phyloP scores from a whole-genome alignment of 2,329 filamentous ascomycete genomes.

The Alternaria sp. region DNA sequence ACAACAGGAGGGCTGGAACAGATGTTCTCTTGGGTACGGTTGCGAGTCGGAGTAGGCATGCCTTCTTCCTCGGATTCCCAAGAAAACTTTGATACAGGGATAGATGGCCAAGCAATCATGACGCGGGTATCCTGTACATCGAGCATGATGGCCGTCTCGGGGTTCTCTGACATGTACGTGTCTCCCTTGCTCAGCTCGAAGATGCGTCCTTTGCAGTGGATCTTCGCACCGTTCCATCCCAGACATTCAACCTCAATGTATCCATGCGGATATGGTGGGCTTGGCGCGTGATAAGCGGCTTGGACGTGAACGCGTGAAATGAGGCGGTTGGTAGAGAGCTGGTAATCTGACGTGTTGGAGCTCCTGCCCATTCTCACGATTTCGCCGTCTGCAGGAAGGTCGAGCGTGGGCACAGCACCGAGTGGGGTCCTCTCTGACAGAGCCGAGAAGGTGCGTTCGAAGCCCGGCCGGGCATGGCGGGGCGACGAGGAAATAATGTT shows the following conservation, averaged over 20 bases:
- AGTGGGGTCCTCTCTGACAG: slow-evolving; percentile 84
- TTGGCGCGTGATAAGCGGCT: slow-evolving; percentile 79
- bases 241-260: slow-evolving; percentile 89
- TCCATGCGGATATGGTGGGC: slow-evolving; percentile 73
- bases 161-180: slow-evolving; percentile 88
- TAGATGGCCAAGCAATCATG: slow-evolving; percentile 83
- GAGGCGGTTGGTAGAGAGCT: slow-evolving; percentile 88
- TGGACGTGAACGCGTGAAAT: slow-evolving; percentile 94
- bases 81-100: slow-evolving; percentile 62
- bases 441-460: slow-evolving; percentile 67
- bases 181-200: slow-evolving; percentile 90
- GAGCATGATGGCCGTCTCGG: slow-evolving; percentile 89
- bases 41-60: slow-evolving; percentile 47
- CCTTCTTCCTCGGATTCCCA: slow-evolving; percentile 68
- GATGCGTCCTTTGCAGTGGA: slow-evolving; percentile 88
- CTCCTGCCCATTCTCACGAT: slow-evolving; percentile 88
- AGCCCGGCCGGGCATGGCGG: slow-evolving; percentile 58
- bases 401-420: slow-evolving; percentile 81
- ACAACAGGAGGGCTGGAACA: slow-evolving; percentile 70
- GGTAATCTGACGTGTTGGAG: slow-evolving; percentile 94
- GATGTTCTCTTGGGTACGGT: slow-evolving; percentile 53
- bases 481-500: slow-evolving; percentile 84
- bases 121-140: slow-evolving; percentile 94
- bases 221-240: slow-evolving; percentile 94
- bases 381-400: slow-evolving; percentile 83